Evolutionary conservation across 208 protist genomes (phyloP).

Genomic region (Strigomonas culicis): DNA sequence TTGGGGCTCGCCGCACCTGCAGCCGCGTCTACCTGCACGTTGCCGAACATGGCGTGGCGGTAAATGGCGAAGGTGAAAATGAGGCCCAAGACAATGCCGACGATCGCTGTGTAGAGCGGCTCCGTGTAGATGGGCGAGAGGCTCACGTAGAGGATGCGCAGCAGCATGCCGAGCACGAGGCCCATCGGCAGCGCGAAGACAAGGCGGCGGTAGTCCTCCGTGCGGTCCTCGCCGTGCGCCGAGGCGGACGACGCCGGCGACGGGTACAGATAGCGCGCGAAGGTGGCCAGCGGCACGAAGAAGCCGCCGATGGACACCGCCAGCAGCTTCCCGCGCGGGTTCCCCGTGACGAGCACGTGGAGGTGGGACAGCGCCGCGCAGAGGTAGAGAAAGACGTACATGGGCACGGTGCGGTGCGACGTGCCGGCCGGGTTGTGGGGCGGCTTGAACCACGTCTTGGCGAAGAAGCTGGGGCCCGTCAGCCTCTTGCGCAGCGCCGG

Average conservation of each 20-base stretch:
- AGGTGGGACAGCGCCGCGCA: constrained; percentile 49
- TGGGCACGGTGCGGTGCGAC: constrained; percentile 41
- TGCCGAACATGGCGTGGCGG: constrained; percentile 64
- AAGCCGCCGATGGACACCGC: constrained; percentile 38
- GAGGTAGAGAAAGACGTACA: constrained; percentile 75
- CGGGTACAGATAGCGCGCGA: constrained; percentile 55
- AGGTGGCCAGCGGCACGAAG: constrained; percentile 46
- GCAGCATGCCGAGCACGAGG: constrained; percentile 63
- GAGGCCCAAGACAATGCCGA: constrained; percentile 60
- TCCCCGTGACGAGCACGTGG: constrained; percentile 38
- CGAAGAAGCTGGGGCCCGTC: constrained; percentile 34
- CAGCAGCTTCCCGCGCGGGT: constrained; percentile 40
- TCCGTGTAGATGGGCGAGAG: constrained; percentile 51
- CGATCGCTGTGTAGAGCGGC: constrained; percentile 49
- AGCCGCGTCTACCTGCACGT: constrained; percentile 3
- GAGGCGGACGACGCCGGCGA: constrained; percentile 13
- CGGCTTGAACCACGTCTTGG: constrained; percentile 33
- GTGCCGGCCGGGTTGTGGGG: constrained; percentile 21
- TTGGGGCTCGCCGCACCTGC: not conserved
- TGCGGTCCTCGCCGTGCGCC: constrained; percentile 18
- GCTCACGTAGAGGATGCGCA: constrained; percentile 58
- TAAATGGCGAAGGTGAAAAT: constrained; percentile 53
- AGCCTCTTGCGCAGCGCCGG: constrained; percentile 34
- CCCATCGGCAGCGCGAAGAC: constrained; percentile 58
- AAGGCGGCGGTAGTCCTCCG: constrained; percentile 54